These are phyloP conservation scores for Alternaria solani DNA, from an alignment of 2,329 filamentous ascomycete genomes.

Conservation along the genomic window DNA sequence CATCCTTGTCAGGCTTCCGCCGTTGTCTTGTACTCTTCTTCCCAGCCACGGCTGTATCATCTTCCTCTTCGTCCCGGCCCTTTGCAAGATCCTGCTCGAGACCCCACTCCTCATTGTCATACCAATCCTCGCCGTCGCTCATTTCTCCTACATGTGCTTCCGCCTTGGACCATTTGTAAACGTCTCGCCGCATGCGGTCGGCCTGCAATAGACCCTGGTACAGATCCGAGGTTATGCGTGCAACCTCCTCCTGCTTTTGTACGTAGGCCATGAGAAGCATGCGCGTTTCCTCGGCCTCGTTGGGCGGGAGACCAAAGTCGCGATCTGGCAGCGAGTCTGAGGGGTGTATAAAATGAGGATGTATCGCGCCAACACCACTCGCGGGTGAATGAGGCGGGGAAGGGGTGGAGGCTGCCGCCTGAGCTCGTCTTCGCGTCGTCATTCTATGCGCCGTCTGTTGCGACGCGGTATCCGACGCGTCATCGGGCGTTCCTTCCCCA, in stretches of 20 bases:
- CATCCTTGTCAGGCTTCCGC: constrained; percentile 48
- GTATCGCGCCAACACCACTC: constrained; percentile 65
- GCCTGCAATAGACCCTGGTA: constrained; percentile 76
- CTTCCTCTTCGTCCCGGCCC: constrained; percentile 82
- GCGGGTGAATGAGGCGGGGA: constrained; percentile 57
- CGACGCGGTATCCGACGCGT: constrained; percentile 54
- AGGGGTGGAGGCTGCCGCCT: constrained; percentile 54
- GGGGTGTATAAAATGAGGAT: constrained; percentile 77
- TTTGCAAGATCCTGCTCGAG: constrained; percentile 79
- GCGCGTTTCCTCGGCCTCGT: constrained; percentile 80
- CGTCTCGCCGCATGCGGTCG: constrained; percentile 73
- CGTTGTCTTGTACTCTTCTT: constrained; percentile 59
- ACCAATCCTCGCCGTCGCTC: constrained; percentile 91
- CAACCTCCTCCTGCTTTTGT: constrained; percentile 86
- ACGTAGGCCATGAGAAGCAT: constrained; percentile 77
- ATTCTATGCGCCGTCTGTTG: constrained; percentile 60
- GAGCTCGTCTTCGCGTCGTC: constrained; percentile 63
- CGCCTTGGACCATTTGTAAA: constrained; percentile 78
- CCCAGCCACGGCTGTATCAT: constrained; percentile 62
- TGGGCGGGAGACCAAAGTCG: constrained; percentile 73
- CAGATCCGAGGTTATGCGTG: constrained; percentile 72
- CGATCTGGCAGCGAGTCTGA: constrained; percentile 69
- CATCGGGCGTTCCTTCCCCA: constrained; percentile 41
- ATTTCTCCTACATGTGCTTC: constrained; percentile 80
- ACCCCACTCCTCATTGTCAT: constrained; percentile 82